A percentile compares a stretch with the other conserved stretches of the same genome.
phyloP scores from a whole-genome alignment of 1,139 yeast species.

The Yamadazyma taylorii region DNA sequence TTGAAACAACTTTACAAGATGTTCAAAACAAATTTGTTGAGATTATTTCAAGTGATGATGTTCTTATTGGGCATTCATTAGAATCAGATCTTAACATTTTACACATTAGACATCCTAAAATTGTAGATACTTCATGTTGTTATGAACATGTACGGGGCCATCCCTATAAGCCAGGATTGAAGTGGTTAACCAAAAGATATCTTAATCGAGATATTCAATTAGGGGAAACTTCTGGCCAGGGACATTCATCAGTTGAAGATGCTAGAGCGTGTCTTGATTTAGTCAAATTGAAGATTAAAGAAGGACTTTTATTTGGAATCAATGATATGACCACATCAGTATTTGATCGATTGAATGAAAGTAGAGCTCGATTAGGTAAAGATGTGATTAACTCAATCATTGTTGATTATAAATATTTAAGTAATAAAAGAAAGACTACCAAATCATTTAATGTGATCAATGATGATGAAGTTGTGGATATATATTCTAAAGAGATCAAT shows the following conservation, averaged over 20 bases:
- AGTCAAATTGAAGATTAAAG: conserved; percentile 62
- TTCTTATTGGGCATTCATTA: conserved; percentile 70
- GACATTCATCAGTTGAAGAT: conserved; percentile 89
- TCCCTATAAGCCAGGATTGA: conserved; percentile 75
- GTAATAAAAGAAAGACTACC: conserved; percentile 7
- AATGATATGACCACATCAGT: conserved; percentile 37
- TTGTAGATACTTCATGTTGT: conserved; percentile 66
- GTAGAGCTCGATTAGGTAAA: conserved; percentile 8
- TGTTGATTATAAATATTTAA: conserved; percentile 38
- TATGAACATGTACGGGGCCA: conserved; percentile 79
- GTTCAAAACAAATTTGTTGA: conserved; percentile 57
- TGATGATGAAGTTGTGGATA: conserved; percentile 60
- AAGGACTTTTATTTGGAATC: conserved; percentile 68
- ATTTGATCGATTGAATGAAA: conserved; percentile 25
- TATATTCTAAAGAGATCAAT: conserved; percentile 33
- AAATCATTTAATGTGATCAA: conserved; percentile 18
- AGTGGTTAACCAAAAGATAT: conserved; percentile 59
- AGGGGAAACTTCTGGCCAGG: conserved; percentile 49
- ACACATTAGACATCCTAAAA: conserved; percentile 57
- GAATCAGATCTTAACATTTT: conserved; percentile 67
- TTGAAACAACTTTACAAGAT: conserved; percentile 64
- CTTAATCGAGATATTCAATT: conserved; percentile 62
- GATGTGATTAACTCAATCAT: conserved; percentile 20
- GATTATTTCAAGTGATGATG: conserved; percentile 47
- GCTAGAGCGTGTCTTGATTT: conserved; percentile 79